phyloP scores from a whole-genome alignment of 2,329 filamentous ascomycete species.

The Biscogniauxia sp. region DNA sequence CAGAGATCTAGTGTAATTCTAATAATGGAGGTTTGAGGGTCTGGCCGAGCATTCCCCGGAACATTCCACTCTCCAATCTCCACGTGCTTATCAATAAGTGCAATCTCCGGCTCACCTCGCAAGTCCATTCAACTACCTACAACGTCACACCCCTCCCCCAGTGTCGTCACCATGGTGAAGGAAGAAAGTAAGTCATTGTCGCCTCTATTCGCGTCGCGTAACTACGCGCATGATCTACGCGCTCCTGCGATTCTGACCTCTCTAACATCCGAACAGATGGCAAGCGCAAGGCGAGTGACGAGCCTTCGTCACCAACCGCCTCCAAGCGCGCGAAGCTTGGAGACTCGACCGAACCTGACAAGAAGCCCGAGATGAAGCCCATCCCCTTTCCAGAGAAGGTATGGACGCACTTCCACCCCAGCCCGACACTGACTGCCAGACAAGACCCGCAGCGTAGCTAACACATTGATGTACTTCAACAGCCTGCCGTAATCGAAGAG shows the following conservation, averaged over 20 bases:
- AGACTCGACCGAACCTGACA: constrained; percentile 43
- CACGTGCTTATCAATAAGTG: constrained; percentile 2
- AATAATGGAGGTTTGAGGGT: neutral
- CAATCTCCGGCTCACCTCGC: constrained; percentile 2
- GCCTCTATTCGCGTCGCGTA: neutral
- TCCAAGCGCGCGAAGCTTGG: constrained; percentile 63
- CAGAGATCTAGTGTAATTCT: no score
- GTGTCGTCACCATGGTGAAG: constrained; percentile 33
- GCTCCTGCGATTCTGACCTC: neutral
- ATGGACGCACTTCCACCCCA: constrained; percentile 7
- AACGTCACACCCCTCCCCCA: constrained; percentile 3
- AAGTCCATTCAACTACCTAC: constrained; percentile 3
- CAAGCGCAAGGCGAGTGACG: constrained; percentile 73
- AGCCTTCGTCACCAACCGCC: constrained; percentile 59
- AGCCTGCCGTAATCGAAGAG: constrained; percentile 91
- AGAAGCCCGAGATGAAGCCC: constrained; percentile 55
- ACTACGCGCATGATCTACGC: neutral
- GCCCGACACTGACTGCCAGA: no score
- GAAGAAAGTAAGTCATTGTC: constrained; percentile 38
- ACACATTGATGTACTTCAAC: constrained; percentile 17
- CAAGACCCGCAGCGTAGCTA: constrained; percentile 18
- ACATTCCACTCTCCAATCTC: neutral
- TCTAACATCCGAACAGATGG: constrained; percentile 37
- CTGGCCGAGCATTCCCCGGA: neutral
- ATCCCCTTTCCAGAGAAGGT: constrained; percentile 91